These are phyloP conservation scores for Pestalotiopsis sp. DNA, from an alignment of 2,329 filamentous ascomycete species.

Conservation along the genomic window DNA sequence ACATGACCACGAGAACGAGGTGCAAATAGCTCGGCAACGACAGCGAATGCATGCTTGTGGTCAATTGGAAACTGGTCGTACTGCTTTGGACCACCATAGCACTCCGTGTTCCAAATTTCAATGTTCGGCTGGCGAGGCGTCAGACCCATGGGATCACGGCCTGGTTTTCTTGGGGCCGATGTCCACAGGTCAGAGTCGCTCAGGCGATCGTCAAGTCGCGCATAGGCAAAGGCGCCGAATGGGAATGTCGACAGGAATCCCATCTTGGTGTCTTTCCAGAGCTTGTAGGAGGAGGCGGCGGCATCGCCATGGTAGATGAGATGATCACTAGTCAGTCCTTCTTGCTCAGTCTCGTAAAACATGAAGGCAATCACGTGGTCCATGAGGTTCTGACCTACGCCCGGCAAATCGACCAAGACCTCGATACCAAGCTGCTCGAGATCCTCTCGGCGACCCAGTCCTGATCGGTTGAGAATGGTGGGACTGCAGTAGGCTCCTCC, in stretches of 20 bases:
- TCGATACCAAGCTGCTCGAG: constrained; percentile 19
- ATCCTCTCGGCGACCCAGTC: constrained; percentile 47
- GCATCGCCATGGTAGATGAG: constrained; percentile 53
- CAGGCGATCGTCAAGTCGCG: constrained; percentile 61
- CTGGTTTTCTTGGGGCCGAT: constrained; percentile 43
- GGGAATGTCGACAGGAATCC: constrained; percentile 62
- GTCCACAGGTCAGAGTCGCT: constrained; percentile 55
- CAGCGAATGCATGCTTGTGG: constrained; percentile 55
- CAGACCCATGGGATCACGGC: constrained; percentile 64
- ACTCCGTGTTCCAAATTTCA: constrained; percentile 64
- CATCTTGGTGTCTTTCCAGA: constrained; percentile 58
- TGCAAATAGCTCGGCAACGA: constrained; percentile 58
- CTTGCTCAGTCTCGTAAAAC: constrained; percentile 58
- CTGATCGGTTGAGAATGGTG: constrained; percentile 51
- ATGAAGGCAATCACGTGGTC: constrained; percentile 51
- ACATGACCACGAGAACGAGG: constrained; percentile 58
- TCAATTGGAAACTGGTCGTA: constrained; percentile 53
- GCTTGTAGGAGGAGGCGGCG: constrained; percentile 47
- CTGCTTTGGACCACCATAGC: constrained; percentile 61
- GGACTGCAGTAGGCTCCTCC: constrained; percentile 53
- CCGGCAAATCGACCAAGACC: constrained; percentile 18
- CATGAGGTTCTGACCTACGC: constrained; percentile 21
- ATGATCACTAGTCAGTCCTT: constrained; percentile 55
- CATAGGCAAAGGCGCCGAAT: constrained; percentile 62
- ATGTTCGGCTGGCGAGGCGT: constrained; percentile 56